phyloP scores from a whole-genome alignment of 345 rosid genomes.

The Euphorbia tirucalli region DNA sequence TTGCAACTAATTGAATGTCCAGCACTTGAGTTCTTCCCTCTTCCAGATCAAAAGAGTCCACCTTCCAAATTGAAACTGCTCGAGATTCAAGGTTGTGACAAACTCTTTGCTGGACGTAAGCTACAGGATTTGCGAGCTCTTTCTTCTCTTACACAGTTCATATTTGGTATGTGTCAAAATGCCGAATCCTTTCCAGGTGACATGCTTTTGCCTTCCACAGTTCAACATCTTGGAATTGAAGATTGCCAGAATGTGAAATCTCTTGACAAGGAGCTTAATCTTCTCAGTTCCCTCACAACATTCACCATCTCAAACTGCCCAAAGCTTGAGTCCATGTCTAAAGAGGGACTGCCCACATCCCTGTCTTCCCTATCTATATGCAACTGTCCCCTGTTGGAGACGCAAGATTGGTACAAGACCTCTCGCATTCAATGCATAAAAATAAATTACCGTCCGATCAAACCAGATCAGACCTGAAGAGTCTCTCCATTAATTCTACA shows the following conservation, averaged over 20 bases:
- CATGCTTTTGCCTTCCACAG: constrained; percentile 5
- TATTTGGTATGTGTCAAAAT: not conserved
- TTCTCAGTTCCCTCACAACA: constrained; percentile 4
- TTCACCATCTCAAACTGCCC: constrained; percentile 3
- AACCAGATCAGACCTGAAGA: not conserved
- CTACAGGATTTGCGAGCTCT: not conserved
- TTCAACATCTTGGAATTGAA: constrained; percentile 8
- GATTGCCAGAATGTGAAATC: not conserved
- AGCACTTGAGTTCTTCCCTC: constrained; percentile 17
- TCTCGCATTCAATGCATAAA: not conserved
- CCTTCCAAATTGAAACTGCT: not conserved
- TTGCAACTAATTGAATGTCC: constrained; percentile 6
- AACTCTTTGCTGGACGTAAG: not conserved
- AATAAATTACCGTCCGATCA: not conserved
- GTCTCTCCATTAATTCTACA: not conserved
- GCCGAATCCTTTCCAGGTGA: constrained; percentile 9
- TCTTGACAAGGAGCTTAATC: constrained; percentile 9
- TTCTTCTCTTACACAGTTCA: not conserved
- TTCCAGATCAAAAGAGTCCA: not conserved
- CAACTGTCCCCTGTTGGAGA: not conserved
- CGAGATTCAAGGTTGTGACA: not conserved
- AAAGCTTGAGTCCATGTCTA: constrained; percentile 8
- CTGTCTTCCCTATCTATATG: not conserved
- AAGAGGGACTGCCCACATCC: constrained; percentile 1
- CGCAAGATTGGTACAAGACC: not conserved